Conservation (phyloP, 306 rosid genomes). For the Castanea crenata region DNA sequence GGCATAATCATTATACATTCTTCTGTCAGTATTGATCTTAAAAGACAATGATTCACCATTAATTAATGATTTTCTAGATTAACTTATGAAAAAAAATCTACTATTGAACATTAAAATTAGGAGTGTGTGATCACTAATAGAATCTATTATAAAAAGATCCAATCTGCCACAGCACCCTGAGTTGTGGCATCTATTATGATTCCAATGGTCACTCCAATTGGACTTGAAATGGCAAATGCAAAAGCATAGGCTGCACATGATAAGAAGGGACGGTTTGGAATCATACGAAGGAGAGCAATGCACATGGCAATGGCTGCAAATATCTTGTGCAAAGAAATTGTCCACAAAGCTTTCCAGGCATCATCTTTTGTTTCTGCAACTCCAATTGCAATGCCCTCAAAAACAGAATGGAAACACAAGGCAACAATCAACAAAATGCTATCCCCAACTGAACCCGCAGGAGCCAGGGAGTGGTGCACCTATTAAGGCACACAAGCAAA, state of each 20-base stretch:
- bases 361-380: conserved; percentile 60
- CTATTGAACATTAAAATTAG: no score
- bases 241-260: conserved; percentile 61
- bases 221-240: conserved; percentile 74
- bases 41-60: no score
- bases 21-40: neutral
- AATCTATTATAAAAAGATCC: conserved; percentile 35
- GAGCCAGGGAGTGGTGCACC: conserved; percentile 33
- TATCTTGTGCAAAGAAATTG: conserved; percentile 73
- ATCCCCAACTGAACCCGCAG: conserved; percentile 56
- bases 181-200: conserved; percentile 70
- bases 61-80: no score
- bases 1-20: neutral
- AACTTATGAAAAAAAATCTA: no score
- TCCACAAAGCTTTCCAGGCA: conserved; percentile 89
- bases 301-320: conserved; percentile 92
- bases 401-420: conserved; percentile 70
- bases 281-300: conserved; percentile 75
- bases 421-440: conserved; percentile 58
- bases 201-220: conserved; percentile 70
- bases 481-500: conserved; percentile 21
- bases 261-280: conserved; percentile 54
- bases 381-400: conserved; percentile 82
- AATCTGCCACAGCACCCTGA: conserved; percentile 62
- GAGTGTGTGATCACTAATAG: no score